These are phyloP conservation scores for Aspergillus udagawae DNA, from an alignment of 2,329 filamentous ascomycete species.

Conservation along the genomic window DNA sequence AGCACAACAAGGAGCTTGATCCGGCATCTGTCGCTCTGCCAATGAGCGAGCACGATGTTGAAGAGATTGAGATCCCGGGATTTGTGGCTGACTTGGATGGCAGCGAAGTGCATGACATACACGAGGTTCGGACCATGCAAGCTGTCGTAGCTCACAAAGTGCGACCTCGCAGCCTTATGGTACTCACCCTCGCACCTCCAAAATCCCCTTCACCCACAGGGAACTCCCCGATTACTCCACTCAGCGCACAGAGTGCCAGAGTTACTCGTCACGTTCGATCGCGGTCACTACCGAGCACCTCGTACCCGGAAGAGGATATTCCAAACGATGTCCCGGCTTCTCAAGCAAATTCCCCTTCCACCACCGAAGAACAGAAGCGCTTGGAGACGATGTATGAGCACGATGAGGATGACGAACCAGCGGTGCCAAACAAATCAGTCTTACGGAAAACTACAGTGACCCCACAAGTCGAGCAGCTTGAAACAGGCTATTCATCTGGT, in stretches of 20 bases:
- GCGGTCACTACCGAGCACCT: slow-evolving; percentile 47
- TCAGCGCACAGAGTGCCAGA: slow-evolving; percentile 21
- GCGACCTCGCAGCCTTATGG: slow-evolving; percentile 41
- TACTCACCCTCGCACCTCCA: slow-evolving; percentile 32
- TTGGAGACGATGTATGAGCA: slow-evolving; percentile 38
- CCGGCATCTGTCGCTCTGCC: slow-evolving; percentile 30
- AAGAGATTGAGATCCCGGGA: slow-evolving; percentile 77
- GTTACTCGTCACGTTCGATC: slow-evolving; percentile 39
- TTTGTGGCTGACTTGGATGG: slow-evolving; percentile 61
- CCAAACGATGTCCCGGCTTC: slow-evolving; percentile 10
- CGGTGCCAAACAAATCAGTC: slow-evolving; percentile 8
- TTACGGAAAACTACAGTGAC: neutral
- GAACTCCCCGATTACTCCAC: slow-evolving; percentile 22
- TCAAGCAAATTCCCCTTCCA: slow-evolving; percentile 21
- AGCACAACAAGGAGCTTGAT: slow-evolving; percentile 23
- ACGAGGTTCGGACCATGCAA: slow-evolving; percentile 31
- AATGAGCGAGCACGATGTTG: slow-evolving; percentile 37
- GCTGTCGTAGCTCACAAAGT: slow-evolving; percentile 38
- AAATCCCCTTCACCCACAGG: slow-evolving; percentile 23
- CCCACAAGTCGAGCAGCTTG: neutral
- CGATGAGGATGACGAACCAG: slow-evolving; percentile 26
- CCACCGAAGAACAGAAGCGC: slow-evolving; percentile 25
- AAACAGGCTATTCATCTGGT: neutral
- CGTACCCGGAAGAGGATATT: slow-evolving; percentile 16
- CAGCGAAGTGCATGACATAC: slow-evolving; percentile 25